These are phyloP conservation scores for Penicillium crustosum DNA, from an alignment of 2,329 filamentous ascomycete species.

Conservation along the genomic window DNA sequence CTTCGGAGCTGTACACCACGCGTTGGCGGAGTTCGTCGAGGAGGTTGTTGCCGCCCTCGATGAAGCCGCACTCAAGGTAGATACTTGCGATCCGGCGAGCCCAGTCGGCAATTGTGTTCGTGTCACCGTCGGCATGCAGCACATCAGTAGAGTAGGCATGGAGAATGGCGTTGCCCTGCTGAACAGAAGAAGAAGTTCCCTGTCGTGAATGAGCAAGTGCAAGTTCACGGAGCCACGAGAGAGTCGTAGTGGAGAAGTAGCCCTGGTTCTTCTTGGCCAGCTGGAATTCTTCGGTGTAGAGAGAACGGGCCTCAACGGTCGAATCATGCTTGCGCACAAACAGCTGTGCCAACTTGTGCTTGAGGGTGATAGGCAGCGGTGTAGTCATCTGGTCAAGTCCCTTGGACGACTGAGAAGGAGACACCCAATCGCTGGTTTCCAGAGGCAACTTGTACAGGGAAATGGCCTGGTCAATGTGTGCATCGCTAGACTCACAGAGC, in stretches of 20 bases:
- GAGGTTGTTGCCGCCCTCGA: conserved; percentile 42
- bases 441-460: conserved; percentile 50
- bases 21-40: conserved; percentile 52
- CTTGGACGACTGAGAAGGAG: conserved; percentile 32
- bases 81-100: conserved; percentile 49
- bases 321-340: conserved; percentile 46
- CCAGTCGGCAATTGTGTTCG: conserved; percentile 48
- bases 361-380: conserved; percentile 47
- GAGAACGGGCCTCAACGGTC: conserved; percentile 38
- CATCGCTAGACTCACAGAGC: conserved; percentile 48
- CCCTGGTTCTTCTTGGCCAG: conserved; percentile 47
- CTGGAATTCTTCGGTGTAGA: conserved; percentile 47
- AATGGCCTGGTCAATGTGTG: conserved; percentile 48
- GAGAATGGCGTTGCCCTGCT: conserved; percentile 42
- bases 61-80: conserved; percentile 47
- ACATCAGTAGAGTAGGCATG: conserved; percentile 46
- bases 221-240: conserved; percentile 47
- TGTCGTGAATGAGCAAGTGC: conserved; percentile 45
- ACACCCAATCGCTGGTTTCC: conserved; percentile 39
- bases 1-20: conserved; percentile 48
- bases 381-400: conserved; percentile 35
- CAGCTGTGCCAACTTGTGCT: conserved; percentile 52
- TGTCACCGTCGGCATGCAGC: conserved; percentile 42
- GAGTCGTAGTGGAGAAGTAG: conserved; percentile 49
- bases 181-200: conserved; percentile 40